Evolutionary conservation across 2,329 filamentous ascomycete genomes (phyloP).

Genomic region (Hymenoscyphus albidus): DNA sequence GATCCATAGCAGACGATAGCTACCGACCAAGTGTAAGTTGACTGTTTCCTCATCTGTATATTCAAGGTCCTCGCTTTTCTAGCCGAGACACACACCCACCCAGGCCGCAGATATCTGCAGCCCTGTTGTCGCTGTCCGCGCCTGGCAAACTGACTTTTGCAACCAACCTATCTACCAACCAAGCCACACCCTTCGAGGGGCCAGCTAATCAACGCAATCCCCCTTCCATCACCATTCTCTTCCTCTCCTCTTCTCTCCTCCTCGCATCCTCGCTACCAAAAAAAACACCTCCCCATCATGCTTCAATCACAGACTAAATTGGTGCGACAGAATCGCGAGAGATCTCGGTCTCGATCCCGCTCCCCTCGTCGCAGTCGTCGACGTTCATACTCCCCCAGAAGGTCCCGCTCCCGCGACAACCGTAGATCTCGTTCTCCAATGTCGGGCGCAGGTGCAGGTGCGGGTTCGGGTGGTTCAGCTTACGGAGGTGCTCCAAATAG

Average conservation of each 20-base stretch:
- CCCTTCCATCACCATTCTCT: not conserved
- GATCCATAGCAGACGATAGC: constrained; percentile 15
- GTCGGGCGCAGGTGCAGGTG: constrained; percentile 64
- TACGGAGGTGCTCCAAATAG: constrained; percentile 67
- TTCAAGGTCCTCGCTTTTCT: not conserved
- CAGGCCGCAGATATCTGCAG: constrained; percentile 10
- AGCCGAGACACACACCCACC: not conserved
- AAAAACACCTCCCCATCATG: constrained; percentile 24
- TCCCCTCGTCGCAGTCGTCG: constrained; percentile 66
- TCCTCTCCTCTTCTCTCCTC: not conserved
- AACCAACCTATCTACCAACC: constrained; percentile 13
- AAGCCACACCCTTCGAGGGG: constrained; percentile 20
- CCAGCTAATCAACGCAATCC: constrained; percentile 9
- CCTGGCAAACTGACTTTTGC: constrained; percentile 5
- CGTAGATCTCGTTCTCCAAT: constrained; percentile 84
- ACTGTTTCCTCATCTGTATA: not conserved
- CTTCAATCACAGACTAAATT: constrained; percentile 34
- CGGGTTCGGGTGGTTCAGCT: constrained; percentile 63
- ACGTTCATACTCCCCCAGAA: constrained; percentile 46
- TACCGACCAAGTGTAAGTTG: constrained; percentile 18
- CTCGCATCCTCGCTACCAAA: not conserved
- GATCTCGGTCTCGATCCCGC: constrained; percentile 80
- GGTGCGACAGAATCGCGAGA: constrained; percentile 64
- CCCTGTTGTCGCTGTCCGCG: constrained; percentile 11
- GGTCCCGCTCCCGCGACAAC: constrained; percentile 64